phyloP scores from a whole-genome alignment of 1,284 basidiomycete species.

The Trametes sp. region DNA sequence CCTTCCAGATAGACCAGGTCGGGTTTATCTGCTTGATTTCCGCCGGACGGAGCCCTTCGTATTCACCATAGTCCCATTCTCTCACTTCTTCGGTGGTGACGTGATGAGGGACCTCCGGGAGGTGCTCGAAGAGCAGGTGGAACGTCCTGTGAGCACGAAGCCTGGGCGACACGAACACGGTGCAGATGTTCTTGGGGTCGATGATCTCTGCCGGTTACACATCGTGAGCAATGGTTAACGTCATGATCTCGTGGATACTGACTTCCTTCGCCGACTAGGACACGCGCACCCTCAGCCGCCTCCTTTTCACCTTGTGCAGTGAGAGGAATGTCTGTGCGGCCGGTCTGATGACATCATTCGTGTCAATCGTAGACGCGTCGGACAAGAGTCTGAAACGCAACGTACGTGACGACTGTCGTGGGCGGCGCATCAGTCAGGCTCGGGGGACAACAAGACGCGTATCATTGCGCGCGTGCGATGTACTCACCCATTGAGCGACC shows the following conservation, averaged over 20 bases:
- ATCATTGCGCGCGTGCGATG: conserved; percentile 7
- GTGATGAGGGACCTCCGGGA: conserved; percentile 58
- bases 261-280: conserved; percentile 83
- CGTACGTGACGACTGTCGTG: conserved; percentile 73
- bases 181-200: conserved; percentile 81
- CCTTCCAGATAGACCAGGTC: conserved; percentile 83
- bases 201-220: conserved; percentile 65
- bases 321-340: conserved; percentile 86
- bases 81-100: conserved; percentile 69
- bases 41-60: conserved; percentile 80
- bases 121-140: conserved; percentile 76
- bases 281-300: conserved; percentile 68
- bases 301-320: conserved; percentile 83
- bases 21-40: conserved; percentile 78
- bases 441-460: conserved; percentile 5
- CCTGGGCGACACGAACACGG: conserved; percentile 85
- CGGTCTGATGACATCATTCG: conserved; percentile 65
- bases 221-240: conserved; percentile 10
- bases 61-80: conserved; percentile 94
- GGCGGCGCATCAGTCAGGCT: conserved; percentile 15
- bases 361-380: conserved; percentile 11
- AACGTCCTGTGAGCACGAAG: conserved; percentile 87
- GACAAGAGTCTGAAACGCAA: conserved; percentile 15
- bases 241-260: conserved; percentile 39
- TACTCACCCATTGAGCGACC: conserved; percentile 85